Evolutionary conservation across 495 filamentous ascomycete genomes (phyloP).

Genomic region (Chaetomium cochliodes): DNA sequence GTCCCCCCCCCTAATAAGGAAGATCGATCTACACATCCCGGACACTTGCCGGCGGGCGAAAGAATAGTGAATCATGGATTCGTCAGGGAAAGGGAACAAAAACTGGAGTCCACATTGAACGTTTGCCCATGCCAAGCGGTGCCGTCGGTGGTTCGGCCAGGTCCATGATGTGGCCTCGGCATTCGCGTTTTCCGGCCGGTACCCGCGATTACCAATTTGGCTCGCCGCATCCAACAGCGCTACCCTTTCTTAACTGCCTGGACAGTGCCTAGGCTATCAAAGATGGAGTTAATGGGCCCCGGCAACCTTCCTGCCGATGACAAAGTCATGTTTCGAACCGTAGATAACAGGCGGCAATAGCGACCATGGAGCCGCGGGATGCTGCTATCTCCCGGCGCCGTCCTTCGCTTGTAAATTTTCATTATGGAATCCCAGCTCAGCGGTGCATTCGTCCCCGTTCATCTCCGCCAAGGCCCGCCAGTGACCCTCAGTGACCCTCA

Average conservation of each 20-base stretch:
- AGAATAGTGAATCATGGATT: not conserved
- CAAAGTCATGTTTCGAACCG: not conserved
- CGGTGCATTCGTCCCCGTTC: not conserved
- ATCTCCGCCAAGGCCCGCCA: conserved; percentile 11
- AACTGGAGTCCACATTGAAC: conserved; percentile 5
- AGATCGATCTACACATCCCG: conserved; percentile 8
- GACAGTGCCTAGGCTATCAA: not conserved
- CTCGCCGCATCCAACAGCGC: conserved; percentile 4
- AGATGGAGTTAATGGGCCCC: not conserved
- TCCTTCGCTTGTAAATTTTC: not conserved
- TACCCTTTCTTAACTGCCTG: not conserved
- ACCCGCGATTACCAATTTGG: conserved; percentile 6
- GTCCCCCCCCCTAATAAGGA: conserved; percentile 6
- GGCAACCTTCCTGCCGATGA: not conserved
- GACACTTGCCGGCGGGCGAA: not conserved
- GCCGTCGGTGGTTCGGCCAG: not conserved
- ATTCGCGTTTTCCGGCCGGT: conserved; percentile 15
- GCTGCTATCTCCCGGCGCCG: conserved; percentile 13
- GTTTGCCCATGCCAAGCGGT: not conserved
- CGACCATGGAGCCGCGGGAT: not conserved
- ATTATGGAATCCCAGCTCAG: not conserved
- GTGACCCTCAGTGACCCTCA: conserved; percentile 10
- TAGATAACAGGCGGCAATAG: not conserved
- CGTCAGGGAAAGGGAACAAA: not conserved
- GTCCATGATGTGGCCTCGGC: conserved; percentile 17